Evolutionary conservation across 2,329 filamentous ascomycete species (phyloP), one percentile per base, ranked within the genome.

Genomic region (Colletotrichum aenigma): DNA sequence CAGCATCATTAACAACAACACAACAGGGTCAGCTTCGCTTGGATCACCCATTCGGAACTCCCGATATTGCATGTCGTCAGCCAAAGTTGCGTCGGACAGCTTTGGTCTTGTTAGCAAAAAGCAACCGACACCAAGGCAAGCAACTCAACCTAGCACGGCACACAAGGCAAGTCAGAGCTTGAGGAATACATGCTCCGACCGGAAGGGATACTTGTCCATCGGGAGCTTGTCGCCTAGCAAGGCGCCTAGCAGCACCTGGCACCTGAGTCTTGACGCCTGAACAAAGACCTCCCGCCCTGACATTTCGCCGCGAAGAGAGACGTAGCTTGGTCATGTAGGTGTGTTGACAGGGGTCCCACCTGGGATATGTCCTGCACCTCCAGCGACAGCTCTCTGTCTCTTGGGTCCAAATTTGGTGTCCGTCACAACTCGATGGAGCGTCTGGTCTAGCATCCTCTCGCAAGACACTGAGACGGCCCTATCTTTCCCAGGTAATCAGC

Each of bases 231-330:
- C 43, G 48, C 60, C 60, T 58, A 48, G 13, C 43, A 32, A 32
- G 34, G 60, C 60, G 32, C 55, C 34, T 58, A 52, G 43, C 43
- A 21, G 43, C 43, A 21, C 43, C 43, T 43, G 58, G 60, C 60
- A 52, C 55, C 28, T 32, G 32, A 26, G 30, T 64, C 30, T 36
- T 38, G 67, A 32, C 56, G 52, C 61, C 70, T 55, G 55, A 67
- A 74, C 61, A 52, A 55, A 72, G 72, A 75, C 72, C 58, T 72
- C 62, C 30, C 72, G 72, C 69, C 62, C 72, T 75, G 72, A 75
- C 68, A 75, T 55, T 48, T 34, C 66, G 32, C 72, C 38, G 72
- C 55, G 61, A 67, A 62, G 62, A 75, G 55, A 67, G 72, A 55
- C 55, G 55, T 32, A 26, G 68, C 68, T 66, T 75, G 61, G 61